Base-by-base conservation (phyloP, 495 filamentous ascomycete genomes). In the Aspergillus baeticus region DNA sequence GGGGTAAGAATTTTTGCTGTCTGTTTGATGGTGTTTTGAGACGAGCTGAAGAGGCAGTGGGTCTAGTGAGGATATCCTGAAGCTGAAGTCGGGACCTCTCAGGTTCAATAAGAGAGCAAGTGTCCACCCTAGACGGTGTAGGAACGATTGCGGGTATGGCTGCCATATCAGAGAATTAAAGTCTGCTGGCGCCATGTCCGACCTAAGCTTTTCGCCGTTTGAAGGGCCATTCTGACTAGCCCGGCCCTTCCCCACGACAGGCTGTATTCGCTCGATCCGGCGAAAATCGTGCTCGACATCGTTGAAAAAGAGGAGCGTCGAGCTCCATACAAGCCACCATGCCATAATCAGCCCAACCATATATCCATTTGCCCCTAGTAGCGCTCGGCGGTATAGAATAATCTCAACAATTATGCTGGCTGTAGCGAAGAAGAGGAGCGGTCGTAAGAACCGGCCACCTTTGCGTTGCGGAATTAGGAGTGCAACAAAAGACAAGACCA, bases 71-170 rank as follows among this genome's bases (percentile, higher is more conserved):
- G 82, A 67, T 46, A 83, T 80, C 14, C 84, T 79, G 79, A 84
- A 89, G 62, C 87, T 90, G 90, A 90, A 96, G 60, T 89, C 88
- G 8, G 85, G 80, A 0, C 89, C 86, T 23, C 89, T 77, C 63
- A 91, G 85, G 57, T 86, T 87, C 56, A 78, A 78, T 37, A 86
- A 70, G 15, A 94, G 68, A 47, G 90, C 88, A 11, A 82, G 66
- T 10, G 80, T 78, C 90, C 91, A 96, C 52, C 83, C 80, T 14
- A 95, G 62, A 2, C 91, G 85, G 55, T 85, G 79, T 11, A 63
- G 54, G 43, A 92, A 77, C 3, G 74, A 68, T 14, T 71, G 54
- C 5, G 91, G 92, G 62, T 87, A 94, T 2, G 83, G 60, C 63
- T 96, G 85, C 90, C 90, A 96, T 76, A 76, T 63, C 49, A 75